These are phyloP conservation scores for Rhinocladiella mackenziei DNA, from an alignment of 2,329 filamentous ascomycete genomes.

Conservation along the genomic window DNA sequence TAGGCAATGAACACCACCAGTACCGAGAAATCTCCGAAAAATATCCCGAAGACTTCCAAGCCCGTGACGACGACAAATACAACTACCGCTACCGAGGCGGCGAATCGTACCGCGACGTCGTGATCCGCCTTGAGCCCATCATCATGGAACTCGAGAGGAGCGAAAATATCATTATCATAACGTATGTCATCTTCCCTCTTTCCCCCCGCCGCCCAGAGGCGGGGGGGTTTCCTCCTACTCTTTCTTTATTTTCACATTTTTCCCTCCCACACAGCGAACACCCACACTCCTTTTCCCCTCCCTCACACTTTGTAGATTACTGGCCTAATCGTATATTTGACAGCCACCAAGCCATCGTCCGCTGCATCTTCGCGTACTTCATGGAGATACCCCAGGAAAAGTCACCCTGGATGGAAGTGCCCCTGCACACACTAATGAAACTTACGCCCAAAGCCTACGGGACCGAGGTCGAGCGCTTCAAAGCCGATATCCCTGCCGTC, in stretches of 20 bases:
- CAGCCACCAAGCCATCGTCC: conserved; percentile 81
- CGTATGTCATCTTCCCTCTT: conserved; percentile 38
- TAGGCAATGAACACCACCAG: too few relatives aligned
- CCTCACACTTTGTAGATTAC: not conserved
- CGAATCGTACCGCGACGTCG: conserved; percentile 92
- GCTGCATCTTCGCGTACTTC: conserved; percentile 98
- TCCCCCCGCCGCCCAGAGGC: too few relatives aligned
- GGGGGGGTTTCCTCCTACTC: too few relatives aligned
- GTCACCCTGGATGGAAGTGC: conserved; percentile 98
- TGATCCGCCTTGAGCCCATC: conserved; percentile 95
- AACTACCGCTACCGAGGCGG: conserved; percentile 98
- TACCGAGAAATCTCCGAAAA: conserved; percentile 89
- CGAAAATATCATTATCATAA: conserved; percentile 96
- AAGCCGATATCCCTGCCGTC: conserved; percentile 89
- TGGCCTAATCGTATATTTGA: not conserved
- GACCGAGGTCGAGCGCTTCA: conserved; percentile 81
- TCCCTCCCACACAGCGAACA: not conserved
- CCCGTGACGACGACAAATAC: conserved; percentile 97
- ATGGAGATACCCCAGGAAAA: conserved; percentile 93
- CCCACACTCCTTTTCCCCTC: not conserved
- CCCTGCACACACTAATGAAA: conserved; percentile 93
- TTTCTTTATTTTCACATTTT: too few relatives aligned
- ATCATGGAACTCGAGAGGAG: conserved; percentile 98
- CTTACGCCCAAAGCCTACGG: conserved; percentile 91
- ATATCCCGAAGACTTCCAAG: conserved; percentile 91